Base-by-base conservation (phyloP, 179 eudicot genomes). In the Spinacia oleracea region DNA sequence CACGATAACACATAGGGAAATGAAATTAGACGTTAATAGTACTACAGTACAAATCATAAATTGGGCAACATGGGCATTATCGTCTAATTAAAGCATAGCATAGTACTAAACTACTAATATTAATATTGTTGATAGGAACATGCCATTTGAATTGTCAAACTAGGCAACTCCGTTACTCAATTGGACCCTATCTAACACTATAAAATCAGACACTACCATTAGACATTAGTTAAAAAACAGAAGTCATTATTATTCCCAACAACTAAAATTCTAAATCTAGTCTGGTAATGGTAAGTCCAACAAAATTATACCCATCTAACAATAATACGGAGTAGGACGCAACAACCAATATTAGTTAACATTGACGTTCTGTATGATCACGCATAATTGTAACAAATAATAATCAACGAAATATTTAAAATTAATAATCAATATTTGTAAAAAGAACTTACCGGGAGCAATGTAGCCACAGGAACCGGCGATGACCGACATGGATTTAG, bases 381-480 rank as follows among this genome's bases (percentile, higher is more conserved):
- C n/a, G n/a, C n/a, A n/a, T 46, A 9, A 29, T 31, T 2, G 74
- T 53, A 51, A 5, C 16, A 15, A 65, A 27, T n/a, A 12, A 23
- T 20, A n/a, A n/a, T 18, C 8, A 25, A 63, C 78, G 1, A 18
- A 65, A 59, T 14, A 48, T 9, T n/a, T n/a, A n/a, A n/a, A n/a
- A n/a, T n/a, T n/a, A n/a, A n/a, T 34, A 71, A 29, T 10, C 3
- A 53, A 50, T 15, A 46, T 27, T 12, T 53, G 15, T 40, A 27
- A 46, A n/a, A 5, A 25, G n/a, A 0, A 81, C 90, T 67, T 72
- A 93, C 98, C 98, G 76, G 98, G 98, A 21, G 98, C 98, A 79
- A 93, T 93, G 83, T 93, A 93, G 29, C 98, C 98, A 84, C 93
- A 89, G 16, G 98, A 92, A 10, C 98, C 98, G 6, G 95, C 98